Base-by-base conservation (phyloP, 1,284 basidiomycete species). In the Bondarzewia mesenterica region DNA sequence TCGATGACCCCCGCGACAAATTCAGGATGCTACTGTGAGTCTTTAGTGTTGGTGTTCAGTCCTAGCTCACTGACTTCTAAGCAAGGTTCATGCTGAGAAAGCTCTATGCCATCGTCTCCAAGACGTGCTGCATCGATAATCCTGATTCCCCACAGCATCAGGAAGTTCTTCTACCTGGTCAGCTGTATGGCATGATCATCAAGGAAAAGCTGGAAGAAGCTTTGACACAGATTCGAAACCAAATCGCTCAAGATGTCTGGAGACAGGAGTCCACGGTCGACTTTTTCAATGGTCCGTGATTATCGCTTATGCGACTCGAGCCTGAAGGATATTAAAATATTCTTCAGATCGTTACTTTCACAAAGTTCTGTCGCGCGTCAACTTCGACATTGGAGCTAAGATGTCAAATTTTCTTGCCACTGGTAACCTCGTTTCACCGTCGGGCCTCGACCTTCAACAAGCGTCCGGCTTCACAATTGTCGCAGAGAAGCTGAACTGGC, bases 101-200 rank as follows among this genome's bases (percentile, higher is more conserved):
- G 71, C 74, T 99, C 20, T 99, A 94, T 62, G 80, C 92, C 5
- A 73, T 94, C 42, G 93, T 99, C 12, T 95, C 92, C 15, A 87
- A 88, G 48, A 83, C 89, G 46, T 95, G 91, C 59, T 91, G 89
- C 60, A 78, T 88, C 48, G 96, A 99, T 71, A 99, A 99, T 62
- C 94, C 96, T 12, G 96, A 99, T 74, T 99, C 95, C 15, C 93
- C 94, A 48, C 95, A 99, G 65, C 92, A 98, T 63, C 96, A 99
- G 66, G 96, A 99, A 63, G 93, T 97, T 41, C 79, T 99, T 14
- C 82, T 99, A 36, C 95, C 96, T 1, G 96, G 96, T 27, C 85
- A 78, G 57, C 68, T 99, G 23, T 98, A 97, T 64, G 89, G 85
- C 46, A 96, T 96, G 87, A 97, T 99, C 62, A 89, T 99, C 72